phyloP scores from a whole-genome alignment of 2,329 filamentous ascomycete species.

The Venturia aucupariae region DNA sequence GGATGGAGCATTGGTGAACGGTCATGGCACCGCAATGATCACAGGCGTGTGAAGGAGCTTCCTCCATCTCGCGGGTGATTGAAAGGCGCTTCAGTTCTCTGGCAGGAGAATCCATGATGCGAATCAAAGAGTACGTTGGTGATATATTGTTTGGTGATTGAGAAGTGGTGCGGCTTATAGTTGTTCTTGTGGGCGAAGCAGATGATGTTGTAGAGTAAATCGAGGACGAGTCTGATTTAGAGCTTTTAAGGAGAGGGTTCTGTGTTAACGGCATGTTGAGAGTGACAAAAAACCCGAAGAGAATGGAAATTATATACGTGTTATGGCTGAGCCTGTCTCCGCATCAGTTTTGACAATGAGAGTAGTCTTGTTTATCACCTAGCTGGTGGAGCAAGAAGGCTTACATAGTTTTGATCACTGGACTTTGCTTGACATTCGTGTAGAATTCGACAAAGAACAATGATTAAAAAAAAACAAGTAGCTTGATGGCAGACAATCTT shows the following conservation, averaged over 20 bases:
- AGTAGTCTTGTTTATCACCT: background rate
- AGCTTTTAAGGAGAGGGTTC: background rate
- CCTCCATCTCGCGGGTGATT: background rate
- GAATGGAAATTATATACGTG: background rate
- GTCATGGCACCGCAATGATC: background rate
- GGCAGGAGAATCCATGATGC: background rate
- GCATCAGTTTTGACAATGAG: background rate
- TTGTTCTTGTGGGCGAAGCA: background rate
- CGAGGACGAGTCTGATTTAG: background rate
- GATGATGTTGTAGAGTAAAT: background rate
- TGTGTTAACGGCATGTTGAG: background rate
- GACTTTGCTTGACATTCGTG: background rate
- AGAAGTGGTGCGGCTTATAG: background rate
- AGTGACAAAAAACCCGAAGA: background rate
- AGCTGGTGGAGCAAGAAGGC: background rate
- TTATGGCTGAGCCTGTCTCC: background rate
- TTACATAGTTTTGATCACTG: background rate
- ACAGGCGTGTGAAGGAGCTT: background rate
- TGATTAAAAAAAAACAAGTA: background rate
- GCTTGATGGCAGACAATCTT: slow-evolving; percentile 18
- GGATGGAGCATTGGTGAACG: background rate
- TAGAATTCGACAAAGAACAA: background rate
- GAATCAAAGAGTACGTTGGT: background rate
- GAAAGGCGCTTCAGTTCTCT: background rate
- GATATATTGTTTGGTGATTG: background rate